These are phyloP conservation scores for Tremella fuciformis DNA, from an alignment of 768 basidiomycete genomes.

Conservation along the genomic window DNA sequence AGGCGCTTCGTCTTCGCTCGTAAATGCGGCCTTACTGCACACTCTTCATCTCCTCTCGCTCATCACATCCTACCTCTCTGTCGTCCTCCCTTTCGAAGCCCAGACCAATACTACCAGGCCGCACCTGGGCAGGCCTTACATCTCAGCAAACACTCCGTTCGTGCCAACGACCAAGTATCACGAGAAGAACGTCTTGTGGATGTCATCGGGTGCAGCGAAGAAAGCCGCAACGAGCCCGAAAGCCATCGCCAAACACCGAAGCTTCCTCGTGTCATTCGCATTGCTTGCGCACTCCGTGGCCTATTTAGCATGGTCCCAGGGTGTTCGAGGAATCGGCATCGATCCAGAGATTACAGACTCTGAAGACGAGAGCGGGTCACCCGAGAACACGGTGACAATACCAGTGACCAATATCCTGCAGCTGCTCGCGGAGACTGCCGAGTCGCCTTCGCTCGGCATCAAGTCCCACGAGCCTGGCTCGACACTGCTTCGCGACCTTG, in stretches of 20 bases:
- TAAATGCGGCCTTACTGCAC: constrained; percentile 43
- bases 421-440: constrained; percentile 18
- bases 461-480: constrained; percentile 36
- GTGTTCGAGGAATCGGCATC: constrained; percentile 36
- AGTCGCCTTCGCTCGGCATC: constrained; percentile 22
- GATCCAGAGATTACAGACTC: background rate
- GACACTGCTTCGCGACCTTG: constrained; percentile 18
- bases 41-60: constrained; percentile 42
- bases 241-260: constrained; percentile 26
- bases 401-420: constrained; percentile 28
- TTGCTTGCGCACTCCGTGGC: constrained; percentile 37
- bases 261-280: constrained; percentile 35
- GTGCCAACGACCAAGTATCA: constrained; percentile 32
- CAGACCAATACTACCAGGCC: background rate
- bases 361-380: constrained; percentile 10
- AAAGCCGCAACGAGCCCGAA: constrained; percentile 8
- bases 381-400: constrained; percentile 14
- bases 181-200: constrained; percentile 31
- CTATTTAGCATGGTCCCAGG: constrained; percentile 42
- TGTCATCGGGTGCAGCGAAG: constrained; percentile 19
- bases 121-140: constrained; percentile 33
- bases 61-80: constrained; percentile 43
- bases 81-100: constrained; percentile 40
- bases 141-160: constrained; percentile 35
- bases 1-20: constrained; percentile 13